Evolutionary conservation across 495 filamentous ascomycete genomes (phyloP).

Genomic region (Neurospora sp.): DNA sequence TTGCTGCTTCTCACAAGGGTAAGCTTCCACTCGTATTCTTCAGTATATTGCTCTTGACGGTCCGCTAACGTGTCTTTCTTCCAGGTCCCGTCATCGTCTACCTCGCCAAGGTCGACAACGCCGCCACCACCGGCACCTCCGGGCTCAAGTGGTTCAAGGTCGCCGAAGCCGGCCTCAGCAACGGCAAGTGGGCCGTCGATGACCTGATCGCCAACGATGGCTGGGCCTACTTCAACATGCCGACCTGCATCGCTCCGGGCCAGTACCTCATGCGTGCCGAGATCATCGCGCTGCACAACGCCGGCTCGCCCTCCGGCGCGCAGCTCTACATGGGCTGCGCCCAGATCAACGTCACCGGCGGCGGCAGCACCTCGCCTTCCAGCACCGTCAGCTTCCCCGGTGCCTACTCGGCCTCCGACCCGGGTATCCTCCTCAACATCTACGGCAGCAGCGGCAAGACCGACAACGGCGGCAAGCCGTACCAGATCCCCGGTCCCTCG

Average conservation of each 20-base stretch:
- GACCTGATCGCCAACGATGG: slow-evolving; percentile 25
- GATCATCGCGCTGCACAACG: slow-evolving; percentile 40
- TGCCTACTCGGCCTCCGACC: slow-evolving; percentile 36
- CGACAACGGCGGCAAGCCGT: slow-evolving; percentile 28
- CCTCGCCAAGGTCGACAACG: slow-evolving; percentile 39
- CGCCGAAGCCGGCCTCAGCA: slow-evolving; percentile 31
- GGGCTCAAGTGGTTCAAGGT: slow-evolving; percentile 38
- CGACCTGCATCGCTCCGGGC: slow-evolving; percentile 33
- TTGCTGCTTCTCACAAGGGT: slow-evolving; percentile 38
- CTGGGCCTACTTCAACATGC: slow-evolving; percentile 38
- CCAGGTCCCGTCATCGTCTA: slow-evolving; percentile 39
- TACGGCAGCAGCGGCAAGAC: slow-evolving; percentile 28
- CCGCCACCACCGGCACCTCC: slow-evolving; percentile 28
- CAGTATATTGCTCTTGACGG: background rate
- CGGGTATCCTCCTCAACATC: slow-evolving; percentile 35
- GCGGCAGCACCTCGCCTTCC: slow-evolving; percentile 28
- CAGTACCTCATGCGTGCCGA: slow-evolving; percentile 46
- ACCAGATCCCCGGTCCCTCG: slow-evolving; percentile 31
- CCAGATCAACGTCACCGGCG: slow-evolving; percentile 40
- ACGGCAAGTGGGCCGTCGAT: slow-evolving; percentile 21
- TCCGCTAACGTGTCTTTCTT: slow-evolving; percentile 1
- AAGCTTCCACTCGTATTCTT: background rate
- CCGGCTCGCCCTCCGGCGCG: slow-evolving; percentile 28
- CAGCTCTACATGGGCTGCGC: slow-evolving; percentile 44
- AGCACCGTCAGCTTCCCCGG: slow-evolving; percentile 39